Evolutionary conservation across 2,329 filamentous ascomycete genomes (phyloP).

Genomic region (Hymenoscyphus linearis): DNA sequence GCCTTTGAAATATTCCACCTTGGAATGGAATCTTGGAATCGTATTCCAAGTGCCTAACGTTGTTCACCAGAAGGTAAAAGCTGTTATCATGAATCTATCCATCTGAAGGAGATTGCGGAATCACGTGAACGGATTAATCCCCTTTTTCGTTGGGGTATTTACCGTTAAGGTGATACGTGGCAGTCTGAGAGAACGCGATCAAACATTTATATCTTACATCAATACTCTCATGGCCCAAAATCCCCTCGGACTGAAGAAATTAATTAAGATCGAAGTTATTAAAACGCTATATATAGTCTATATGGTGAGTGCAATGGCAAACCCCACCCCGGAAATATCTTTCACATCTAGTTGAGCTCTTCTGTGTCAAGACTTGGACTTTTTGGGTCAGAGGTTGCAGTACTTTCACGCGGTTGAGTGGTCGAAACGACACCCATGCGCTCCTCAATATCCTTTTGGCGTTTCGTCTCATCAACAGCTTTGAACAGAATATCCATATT

Average conservation of each 20-base stretch:
- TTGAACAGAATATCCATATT: conserved; percentile 17
- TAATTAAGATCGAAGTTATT: background rate
- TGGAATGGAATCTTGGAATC: no score
- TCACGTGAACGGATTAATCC: no score
- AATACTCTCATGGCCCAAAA: background rate
- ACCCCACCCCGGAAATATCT: background rate
- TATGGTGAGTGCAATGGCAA: background rate
- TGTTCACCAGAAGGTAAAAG: no score
- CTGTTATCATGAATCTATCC: no score
- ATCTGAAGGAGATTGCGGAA: no score
- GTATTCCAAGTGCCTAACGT: no score
- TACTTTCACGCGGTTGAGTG: background rate
- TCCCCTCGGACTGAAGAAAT: background rate
- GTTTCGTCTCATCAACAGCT: conserved; percentile 8
- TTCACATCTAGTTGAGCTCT: background rate
- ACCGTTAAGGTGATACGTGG: no score
- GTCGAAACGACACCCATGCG: background rate
- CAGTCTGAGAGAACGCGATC: no score
- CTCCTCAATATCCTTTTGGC: conserved; percentile 7
- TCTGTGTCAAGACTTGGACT: background rate
- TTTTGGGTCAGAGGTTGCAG: background rate
- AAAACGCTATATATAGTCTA: background rate
- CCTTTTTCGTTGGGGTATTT: no score
- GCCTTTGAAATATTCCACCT: no score
- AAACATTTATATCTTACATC: background rate